Evolutionary conservation across 768 basidiomycete genomes (phyloP).

Genomic region (Leucogyrophana mollusca): DNA sequence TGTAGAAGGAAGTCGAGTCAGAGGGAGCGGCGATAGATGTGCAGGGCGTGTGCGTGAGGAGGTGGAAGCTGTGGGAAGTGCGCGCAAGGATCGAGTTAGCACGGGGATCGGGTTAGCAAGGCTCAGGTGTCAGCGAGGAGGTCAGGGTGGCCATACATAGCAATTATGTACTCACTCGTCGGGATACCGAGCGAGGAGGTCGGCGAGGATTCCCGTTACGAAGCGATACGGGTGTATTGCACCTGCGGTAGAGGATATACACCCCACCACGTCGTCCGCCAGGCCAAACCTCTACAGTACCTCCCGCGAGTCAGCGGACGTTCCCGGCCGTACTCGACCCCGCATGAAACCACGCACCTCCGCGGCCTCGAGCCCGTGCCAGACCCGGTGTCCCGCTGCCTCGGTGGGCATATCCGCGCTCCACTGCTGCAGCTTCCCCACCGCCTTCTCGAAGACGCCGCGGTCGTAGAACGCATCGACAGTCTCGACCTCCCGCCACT

Average conservation of each 20-base stretch:
- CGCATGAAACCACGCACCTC: slow-evolving; percentile 27
- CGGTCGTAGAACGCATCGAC: slow-evolving; percentile 54
- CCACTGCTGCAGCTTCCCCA: slow-evolving; percentile 43
- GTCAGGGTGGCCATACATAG: no score
- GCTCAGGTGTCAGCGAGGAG: no score
- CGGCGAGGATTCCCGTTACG: slow-evolving; percentile 59
- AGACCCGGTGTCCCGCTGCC: slow-evolving; percentile 29
- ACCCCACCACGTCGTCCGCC: slow-evolving; percentile 43
- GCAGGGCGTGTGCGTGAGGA: slow-evolving; percentile 64
- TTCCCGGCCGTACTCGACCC: slow-evolving; percentile 10
- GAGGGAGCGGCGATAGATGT: slow-evolving; percentile 42
- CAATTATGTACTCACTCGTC: slow-evolving; percentile 36
- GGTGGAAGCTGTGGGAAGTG: slow-evolving; percentile 54
- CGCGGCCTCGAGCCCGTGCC: slow-evolving; percentile 32
- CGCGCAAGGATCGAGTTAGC: no score
- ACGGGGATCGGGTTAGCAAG: no score
- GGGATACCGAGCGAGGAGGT: slow-evolving; percentile 46
- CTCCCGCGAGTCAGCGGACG: neutral
- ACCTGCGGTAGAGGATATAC: slow-evolving; percentile 53
- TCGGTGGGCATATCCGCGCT: slow-evolving; percentile 50
- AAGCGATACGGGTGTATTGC: slow-evolving; percentile 70
- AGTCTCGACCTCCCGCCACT: slow-evolving; percentile 56
- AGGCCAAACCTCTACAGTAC: slow-evolving; percentile 46
- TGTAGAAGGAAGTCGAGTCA: slow-evolving; percentile 37
- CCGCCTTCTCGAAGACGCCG: slow-evolving; percentile 40